Evolutionary conservation across 73 alveolate genomes (phyloP).

Genomic region (Blepharisma stoltei): DNA sequence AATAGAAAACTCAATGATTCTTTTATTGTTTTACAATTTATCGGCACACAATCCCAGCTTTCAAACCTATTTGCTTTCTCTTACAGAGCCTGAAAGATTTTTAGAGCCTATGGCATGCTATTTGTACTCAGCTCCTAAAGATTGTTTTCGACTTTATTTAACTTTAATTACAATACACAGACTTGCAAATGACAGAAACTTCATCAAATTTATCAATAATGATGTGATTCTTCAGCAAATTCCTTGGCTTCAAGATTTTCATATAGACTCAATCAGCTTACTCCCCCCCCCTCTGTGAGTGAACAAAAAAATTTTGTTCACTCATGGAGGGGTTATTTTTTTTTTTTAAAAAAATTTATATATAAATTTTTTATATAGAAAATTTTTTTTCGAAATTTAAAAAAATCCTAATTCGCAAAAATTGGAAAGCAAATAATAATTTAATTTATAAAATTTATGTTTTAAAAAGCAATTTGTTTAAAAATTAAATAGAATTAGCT

Average conservation of each 20-base stretch:
- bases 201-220: constrained; percentile 12
- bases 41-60: neutral
- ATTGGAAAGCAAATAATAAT: no score
- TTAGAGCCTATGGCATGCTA: constrained; percentile 20
- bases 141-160: neutral
- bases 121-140: neutral
- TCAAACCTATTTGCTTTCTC: neutral
- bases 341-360: no score
- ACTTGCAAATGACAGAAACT: neutral
- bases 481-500: no score
- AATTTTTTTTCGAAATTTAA: no score
- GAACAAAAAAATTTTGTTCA: no score
- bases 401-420: no score
- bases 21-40: neutral
- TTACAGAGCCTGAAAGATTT: constrained; percentile 20
- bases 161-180: neutral
- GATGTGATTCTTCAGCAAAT: neutral
- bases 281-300: no score
- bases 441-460: no score
- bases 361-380: no score
- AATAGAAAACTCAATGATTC: neutral
- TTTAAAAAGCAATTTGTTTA: no score
- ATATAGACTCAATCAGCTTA: neutral
- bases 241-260: constrained; percentile 20
- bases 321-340: no score